Base-by-base conservation (phyloP, 164 flowering plant genomes). In the Chloranthus sessilifolius region DNA sequence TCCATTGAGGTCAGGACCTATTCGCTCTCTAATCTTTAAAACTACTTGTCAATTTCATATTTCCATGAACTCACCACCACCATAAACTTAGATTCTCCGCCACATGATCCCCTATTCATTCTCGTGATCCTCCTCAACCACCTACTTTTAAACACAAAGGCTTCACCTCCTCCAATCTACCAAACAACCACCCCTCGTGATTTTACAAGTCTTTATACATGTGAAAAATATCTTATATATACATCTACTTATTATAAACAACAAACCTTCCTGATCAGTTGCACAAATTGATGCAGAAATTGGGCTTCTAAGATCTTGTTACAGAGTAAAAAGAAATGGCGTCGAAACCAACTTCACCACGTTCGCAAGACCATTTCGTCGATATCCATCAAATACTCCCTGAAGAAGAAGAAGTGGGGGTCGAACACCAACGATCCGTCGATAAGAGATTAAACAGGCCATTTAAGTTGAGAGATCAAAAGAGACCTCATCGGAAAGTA, bases 361-460 rank as follows among this genome's bases (percentile, higher is more conserved):
- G 31, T 41, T 47, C 70, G n/a, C 35, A 42, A 6, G 54, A 61
- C 33, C 71, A 72, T 40, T 73, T 70, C 26, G 63, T 74, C 0
- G 94, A 85, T 25, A 71, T 85, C 53, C 86, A 78, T 53, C 77
- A 77, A 55, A 76, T 66, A 20, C 25, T 62, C 3, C 65, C 56
- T 0, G 73, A 76, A 51, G 79, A 75, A 39, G 74, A 74, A 15
- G 75, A 69, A 27, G 43, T 12, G 23, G 38, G 9, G 1, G 37
- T 55, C 0, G n/a, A n/a, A n/a, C n/a, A n/a, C n/a, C n/a, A n/a
- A n/a, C n/a, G n/a, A n/a, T 48, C 56, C 36, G 59, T 3, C 2
- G 50, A 59, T 5, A 65, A 64, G 53, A 23, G 41, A 19, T 5
- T 21, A 20, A 65, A 61, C 44, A 62, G 55, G 46, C 47, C 74